Percentiles rank a stretch among this genome's conserved stretches.
phyloP scores from a whole-genome alignment of 441 rosid species.

The Erodium trifolium region DNA sequence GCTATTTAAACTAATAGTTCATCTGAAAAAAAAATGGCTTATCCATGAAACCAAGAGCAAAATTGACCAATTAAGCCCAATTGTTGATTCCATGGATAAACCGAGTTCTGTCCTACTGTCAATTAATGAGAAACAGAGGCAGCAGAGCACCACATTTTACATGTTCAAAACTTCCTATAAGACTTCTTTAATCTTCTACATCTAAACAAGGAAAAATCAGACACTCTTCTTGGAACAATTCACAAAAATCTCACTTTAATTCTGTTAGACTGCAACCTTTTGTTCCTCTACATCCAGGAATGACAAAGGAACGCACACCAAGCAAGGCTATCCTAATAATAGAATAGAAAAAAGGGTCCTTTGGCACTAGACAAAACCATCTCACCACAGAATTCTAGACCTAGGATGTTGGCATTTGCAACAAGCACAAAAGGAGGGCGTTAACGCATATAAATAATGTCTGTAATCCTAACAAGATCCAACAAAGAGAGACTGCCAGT shows the following conservation, averaged over 20 bases:
- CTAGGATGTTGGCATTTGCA: conserved; percentile 1
- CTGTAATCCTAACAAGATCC: not conserved
- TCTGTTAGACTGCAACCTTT: not conserved
- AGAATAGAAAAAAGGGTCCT: not conserved
- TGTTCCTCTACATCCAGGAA: not conserved
- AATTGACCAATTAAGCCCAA: too few species aligned
- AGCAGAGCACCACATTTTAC: not conserved
- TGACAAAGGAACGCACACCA: not conserved
- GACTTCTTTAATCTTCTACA: not conserved
- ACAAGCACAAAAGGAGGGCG: not conserved
- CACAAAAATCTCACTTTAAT: not conserved
- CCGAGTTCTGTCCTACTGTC: too few species aligned
- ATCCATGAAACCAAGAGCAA: too few species aligned
- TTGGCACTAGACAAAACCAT: not conserved
- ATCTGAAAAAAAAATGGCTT: too few species aligned
- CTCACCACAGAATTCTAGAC: not conserved
- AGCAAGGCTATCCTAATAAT: not conserved
- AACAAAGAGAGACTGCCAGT: not conserved
- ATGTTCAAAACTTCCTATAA: not conserved
- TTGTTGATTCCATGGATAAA: too few species aligned
- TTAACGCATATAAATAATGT: not conserved
- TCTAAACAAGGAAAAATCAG: not conserved
- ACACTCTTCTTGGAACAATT: not conserved
- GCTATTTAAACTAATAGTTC: too few species aligned
- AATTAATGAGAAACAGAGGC: too few species aligned